Conservation (phyloP, 2,329 filamentous ascomycete genomes). For the Keithomyces neogunnii region DNA sequence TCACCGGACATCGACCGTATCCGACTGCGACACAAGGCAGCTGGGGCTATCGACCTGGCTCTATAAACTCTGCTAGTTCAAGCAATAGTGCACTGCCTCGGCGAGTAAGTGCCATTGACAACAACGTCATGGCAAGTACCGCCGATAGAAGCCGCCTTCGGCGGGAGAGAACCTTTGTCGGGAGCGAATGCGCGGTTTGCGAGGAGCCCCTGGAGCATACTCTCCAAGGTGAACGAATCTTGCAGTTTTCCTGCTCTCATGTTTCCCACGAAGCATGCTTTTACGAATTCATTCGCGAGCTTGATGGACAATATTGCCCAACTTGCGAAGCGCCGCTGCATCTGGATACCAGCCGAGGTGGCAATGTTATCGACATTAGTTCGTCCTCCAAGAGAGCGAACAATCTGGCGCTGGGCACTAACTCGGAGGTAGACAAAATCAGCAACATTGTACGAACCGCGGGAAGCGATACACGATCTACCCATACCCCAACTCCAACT, state of each 20-base stretch:
- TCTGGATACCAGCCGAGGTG: constrained; percentile 84
- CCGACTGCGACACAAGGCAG: constrained; percentile 17
- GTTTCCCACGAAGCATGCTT: constrained; percentile 98
- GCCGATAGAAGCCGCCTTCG: constrained; percentile 70
- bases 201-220: constrained; percentile 96
- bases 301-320: constrained; percentile 89
- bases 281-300: constrained; percentile 95
- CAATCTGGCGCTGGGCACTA: constrained; percentile 16
- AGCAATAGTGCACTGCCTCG: constrained; percentile 21
- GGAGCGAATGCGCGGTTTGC: constrained; percentile 89
- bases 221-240: constrained; percentile 81
- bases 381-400: constrained; percentile 15
- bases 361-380: constrained; percentile 91
- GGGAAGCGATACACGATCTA: constrained; percentile 51
- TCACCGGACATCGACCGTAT: constrained; percentile 10
- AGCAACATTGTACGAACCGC: constrained; percentile 85
- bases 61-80: constrained; percentile 24
- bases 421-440: constrained; percentile 66
- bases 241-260: constrained; percentile 95
- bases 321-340: constrained; percentile 87
- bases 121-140: constrained; percentile 35
- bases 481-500: constrained; percentile 47
- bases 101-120: constrained; percentile 28
- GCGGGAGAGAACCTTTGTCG: constrained; percentile 89
- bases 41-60: constrained; percentile 20